Evolutionary conservation across 2,329 filamentous ascomycete genomes (phyloP).

Genomic region (Dendrostoma leiphaemia): DNA sequence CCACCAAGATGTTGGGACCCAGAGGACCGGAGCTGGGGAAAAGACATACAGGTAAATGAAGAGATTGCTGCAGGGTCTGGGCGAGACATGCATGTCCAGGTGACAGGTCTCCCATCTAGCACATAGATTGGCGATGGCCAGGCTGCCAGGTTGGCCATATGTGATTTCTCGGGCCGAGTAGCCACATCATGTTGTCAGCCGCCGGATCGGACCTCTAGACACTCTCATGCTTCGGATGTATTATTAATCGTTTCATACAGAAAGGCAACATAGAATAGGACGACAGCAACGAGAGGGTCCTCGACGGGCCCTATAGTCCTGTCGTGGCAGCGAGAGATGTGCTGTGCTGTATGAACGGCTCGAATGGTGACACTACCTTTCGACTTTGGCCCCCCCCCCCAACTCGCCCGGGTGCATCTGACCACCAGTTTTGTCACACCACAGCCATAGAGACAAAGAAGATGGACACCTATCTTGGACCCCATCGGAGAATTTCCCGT

Average conservation of each 20-base stretch:
- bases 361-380: too few species aligned
- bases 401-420: background rate
- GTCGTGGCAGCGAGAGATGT: too few species aligned
- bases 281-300: too few species aligned
- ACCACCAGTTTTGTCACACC: background rate
- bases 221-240: too few species aligned
- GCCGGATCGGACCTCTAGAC: too few species aligned
- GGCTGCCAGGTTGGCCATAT: background rate
- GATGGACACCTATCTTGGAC: background rate
- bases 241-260: too few species aligned
- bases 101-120: background rate
- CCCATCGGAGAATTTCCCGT: background rate
- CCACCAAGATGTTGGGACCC: background rate
- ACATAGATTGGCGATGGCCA: background rate
- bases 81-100: slow-evolving; percentile 1
- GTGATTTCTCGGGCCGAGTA: background rate
- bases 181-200: too few species aligned
- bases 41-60: background rate
- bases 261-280: too few species aligned
- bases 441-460: background rate
- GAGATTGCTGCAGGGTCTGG: background rate
- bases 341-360: too few species aligned
- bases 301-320: too few species aligned
- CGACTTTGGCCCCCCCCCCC: too few species aligned
- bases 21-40: background rate